phyloP scores from a whole-genome alignment of 108 stramenopile species.

The Cyclotella choctawhatcheeana region DNA sequence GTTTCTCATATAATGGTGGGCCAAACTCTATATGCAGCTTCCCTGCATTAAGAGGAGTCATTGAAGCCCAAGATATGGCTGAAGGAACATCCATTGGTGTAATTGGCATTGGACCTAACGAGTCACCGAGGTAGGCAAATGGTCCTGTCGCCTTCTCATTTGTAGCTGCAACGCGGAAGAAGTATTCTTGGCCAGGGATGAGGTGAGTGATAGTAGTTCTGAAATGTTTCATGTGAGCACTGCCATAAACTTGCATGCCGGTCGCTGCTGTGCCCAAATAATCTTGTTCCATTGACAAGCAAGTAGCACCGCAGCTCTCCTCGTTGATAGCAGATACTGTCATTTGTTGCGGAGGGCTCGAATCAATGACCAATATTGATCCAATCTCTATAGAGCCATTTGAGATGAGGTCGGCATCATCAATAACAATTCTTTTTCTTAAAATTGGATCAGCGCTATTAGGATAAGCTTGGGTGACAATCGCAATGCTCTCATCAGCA shows the following conservation, averaged over 20 bases:
- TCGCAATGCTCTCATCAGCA: constrained; percentile 33
- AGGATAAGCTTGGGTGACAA: constrained; percentile 41
- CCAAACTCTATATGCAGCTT: constrained; percentile 57
- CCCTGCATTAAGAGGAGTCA: constrained; percentile 22
- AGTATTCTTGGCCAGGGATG: constrained; percentile 54
- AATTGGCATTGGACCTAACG: constrained; percentile 36
- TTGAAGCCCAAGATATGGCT: constrained; percentile 37
- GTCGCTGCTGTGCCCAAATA: constrained; percentile 26
- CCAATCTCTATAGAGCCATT: constrained; percentile 26
- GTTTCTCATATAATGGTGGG: constrained; percentile 50
- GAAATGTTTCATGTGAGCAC: constrained; percentile 19
- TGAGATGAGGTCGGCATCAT: constrained; percentile 25
- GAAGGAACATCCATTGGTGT: constrained; percentile 43
- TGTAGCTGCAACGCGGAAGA: constrained; percentile 57
- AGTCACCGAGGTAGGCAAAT: constrained; percentile 50
- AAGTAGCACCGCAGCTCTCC: constrained; percentile 36
- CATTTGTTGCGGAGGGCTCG: constrained; percentile 18
- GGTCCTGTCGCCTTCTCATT: constrained; percentile 47
- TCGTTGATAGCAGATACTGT: constrained; percentile 39
- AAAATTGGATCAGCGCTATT: constrained; percentile 31
- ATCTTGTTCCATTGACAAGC: constrained; percentile 39
- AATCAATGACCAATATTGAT: constrained; percentile 36
- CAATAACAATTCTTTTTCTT: constrained; percentile 36
- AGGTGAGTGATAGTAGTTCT: constrained; percentile 38
- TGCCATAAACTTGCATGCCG: constrained; percentile 42